These are phyloP conservation scores for Fusarium sp. DNA, from an alignment of 2,329 filamentous ascomycete genomes.

Conservation along the genomic window DNA sequence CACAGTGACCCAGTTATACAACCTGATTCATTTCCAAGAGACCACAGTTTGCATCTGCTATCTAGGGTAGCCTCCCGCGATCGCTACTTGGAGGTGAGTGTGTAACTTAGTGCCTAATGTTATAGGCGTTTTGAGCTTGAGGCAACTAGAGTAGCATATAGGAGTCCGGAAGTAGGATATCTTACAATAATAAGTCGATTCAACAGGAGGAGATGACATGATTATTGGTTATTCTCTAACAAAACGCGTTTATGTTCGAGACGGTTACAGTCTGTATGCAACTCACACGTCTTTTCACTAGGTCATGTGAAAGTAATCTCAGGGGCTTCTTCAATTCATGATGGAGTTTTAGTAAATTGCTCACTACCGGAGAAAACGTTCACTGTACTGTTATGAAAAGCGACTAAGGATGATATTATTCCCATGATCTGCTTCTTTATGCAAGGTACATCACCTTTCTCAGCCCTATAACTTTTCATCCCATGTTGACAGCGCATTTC, in stretches of 20 bases:
- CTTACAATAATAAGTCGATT: not conserved
- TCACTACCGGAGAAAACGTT: not conserved
- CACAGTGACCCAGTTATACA: not conserved
- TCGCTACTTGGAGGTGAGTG: not conserved
- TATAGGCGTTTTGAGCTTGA: not conserved
- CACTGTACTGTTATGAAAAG: too few species aligned
- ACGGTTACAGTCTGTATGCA: fast-evolving
- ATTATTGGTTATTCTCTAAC: too few species aligned
- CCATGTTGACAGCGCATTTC: not conserved
- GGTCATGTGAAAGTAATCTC: too few species aligned
- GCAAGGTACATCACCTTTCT: not conserved
- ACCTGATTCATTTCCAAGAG: too few species aligned
- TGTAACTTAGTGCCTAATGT: not conserved
- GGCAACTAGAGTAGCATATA: not conserved
- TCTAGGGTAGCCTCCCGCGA: not conserved
- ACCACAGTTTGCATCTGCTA: not conserved
- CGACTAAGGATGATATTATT: too few species aligned
- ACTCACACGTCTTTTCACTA: too few species aligned
- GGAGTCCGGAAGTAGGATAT: not conserved
- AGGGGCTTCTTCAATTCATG: not conserved
- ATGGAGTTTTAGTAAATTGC: not conserved
- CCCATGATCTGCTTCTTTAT: not conserved
- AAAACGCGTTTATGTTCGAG: not conserved
- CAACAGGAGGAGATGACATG: too few species aligned
- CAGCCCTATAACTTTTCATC: constrained; percentile 24